Evolutionary conservation across 129 eudicot genomes (phyloP).

Genomic region (Deinandra increscens): DNA sequence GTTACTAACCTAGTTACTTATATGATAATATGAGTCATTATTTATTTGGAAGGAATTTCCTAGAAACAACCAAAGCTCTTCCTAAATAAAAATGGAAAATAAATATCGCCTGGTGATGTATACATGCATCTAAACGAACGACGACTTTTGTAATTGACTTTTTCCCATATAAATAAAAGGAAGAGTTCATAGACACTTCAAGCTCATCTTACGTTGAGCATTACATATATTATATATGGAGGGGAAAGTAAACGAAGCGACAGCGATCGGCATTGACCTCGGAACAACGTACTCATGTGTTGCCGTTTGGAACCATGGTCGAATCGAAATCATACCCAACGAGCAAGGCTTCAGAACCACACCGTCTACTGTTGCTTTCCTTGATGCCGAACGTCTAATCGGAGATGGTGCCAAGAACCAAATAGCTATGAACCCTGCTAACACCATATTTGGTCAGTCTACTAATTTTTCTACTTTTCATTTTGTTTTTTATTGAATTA

Average conservation of each 20-base stretch:
- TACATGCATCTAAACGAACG: not conserved
- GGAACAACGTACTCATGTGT: constrained; percentile 19
- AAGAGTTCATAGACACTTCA: not conserved
- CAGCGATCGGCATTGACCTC: constrained; percentile 8
- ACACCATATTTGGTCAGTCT: constrained; percentile 15
- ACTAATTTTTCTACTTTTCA: not conserved
- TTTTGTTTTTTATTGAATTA: too few species aligned
- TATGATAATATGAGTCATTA: too few species aligned
- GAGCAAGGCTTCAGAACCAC: constrained; percentile 22
- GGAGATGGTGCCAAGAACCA: constrained; percentile 23
- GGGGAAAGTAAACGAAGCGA: constrained; percentile 4
- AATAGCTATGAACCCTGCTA: constrained; percentile 10
- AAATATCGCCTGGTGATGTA: not conserved
- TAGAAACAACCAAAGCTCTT: too few species aligned
- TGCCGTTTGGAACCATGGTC: not conserved
- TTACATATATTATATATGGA: not conserved
- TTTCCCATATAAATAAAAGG: constrained; percentile 5
- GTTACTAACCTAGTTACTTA: too few species aligned
- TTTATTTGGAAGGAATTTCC: not conserved
- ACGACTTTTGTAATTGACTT: constrained; percentile 11
- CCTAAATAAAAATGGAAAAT: not conserved
- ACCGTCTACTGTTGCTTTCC: constrained; percentile 18
- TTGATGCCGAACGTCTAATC: constrained; percentile 8
- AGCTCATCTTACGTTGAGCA: not conserved
- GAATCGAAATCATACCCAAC: constrained; percentile 23